Conservation (phyloP, 805 yeast species). For the Monosporozyma servazzii region DNA sequence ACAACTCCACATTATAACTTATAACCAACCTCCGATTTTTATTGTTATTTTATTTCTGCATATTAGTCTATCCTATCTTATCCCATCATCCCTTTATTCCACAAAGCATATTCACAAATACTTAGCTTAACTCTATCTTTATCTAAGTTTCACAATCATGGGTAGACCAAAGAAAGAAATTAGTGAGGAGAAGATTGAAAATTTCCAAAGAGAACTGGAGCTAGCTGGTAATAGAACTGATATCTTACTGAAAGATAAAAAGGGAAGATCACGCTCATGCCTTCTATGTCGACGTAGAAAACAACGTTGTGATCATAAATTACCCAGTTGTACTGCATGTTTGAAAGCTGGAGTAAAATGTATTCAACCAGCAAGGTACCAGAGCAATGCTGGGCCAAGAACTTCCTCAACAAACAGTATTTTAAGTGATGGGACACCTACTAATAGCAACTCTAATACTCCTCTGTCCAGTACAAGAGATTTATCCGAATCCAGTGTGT, state of each 20-base stretch:
- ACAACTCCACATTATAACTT: background rate
- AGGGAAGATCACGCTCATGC: slow-evolving; percentile 50
- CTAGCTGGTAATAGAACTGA: slow-evolving; percentile 27
- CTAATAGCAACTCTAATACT: background rate
- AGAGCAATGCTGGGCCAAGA: background rate
- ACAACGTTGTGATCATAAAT: slow-evolving; percentile 56
- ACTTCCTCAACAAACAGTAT: background rate
- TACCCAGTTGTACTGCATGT: slow-evolving; percentile 59
- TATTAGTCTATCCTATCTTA: background rate
- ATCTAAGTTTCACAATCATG: slow-evolving; percentile 12
- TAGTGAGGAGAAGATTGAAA: slow-evolving; percentile 28
- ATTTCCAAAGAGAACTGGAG: slow-evolving; percentile 28
- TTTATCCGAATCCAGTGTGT: background rate
- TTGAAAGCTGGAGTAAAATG: slow-evolving; percentile 53
- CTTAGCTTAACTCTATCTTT: too few relatives aligned
- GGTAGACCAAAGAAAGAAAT: slow-evolving; percentile 31
- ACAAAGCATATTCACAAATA: background rate
- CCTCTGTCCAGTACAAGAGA: background rate
- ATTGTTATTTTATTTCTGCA: background rate
- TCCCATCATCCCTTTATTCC: background rate
- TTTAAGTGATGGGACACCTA: background rate
- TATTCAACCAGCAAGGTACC: slow-evolving; percentile 54
- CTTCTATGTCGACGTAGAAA: slow-evolving; percentile 47
- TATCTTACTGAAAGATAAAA: slow-evolving; percentile 34
- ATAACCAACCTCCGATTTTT: background rate